These are phyloP conservation scores for Collybia mongolica DNA, from an alignment of 768 basidiomycete genomes.

Conservation along the genomic window DNA sequence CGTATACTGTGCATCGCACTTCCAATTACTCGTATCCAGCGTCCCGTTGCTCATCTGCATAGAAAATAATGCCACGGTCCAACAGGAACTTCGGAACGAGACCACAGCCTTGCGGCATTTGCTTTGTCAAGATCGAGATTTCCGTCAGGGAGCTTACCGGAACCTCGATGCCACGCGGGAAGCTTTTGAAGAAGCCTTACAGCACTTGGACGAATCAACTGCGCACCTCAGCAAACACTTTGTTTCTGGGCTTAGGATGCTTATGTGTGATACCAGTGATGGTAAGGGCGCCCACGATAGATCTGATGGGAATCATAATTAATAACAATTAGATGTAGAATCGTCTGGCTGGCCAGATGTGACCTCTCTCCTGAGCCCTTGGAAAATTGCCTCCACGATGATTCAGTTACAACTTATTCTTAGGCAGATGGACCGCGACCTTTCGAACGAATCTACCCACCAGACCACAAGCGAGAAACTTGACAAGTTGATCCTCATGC, in stretches of 20 bases:
- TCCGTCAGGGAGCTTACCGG: slow-evolving; percentile 73
- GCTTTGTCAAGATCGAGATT: slow-evolving; percentile 63
- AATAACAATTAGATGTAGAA: slow-evolving; percentile 36
- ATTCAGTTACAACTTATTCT: slow-evolving; percentile 77
- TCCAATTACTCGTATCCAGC: slow-evolving; percentile 56
- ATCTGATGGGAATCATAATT: background rate
- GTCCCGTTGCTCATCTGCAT: slow-evolving; percentile 72
- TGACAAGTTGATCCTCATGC: slow-evolving; percentile 61
- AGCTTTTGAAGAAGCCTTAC: slow-evolving; percentile 65
- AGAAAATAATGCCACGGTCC: slow-evolving; percentile 58
- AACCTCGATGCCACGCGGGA: slow-evolving; percentile 69
- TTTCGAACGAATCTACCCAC: slow-evolving; percentile 55
- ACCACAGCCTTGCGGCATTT: slow-evolving; percentile 51
- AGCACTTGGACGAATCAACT: slow-evolving; percentile 40
- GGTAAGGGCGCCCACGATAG: slow-evolving; percentile 31
- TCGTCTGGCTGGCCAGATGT: slow-evolving; percentile 60
- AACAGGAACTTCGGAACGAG: slow-evolving; percentile 46
- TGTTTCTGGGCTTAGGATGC: slow-evolving; percentile 63
- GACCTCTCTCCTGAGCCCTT: slow-evolving; percentile 71
- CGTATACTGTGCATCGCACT: slow-evolving; percentile 67
- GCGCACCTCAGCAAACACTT: slow-evolving; percentile 60
- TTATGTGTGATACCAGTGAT: slow-evolving; percentile 63
- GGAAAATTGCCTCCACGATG: slow-evolving; percentile 80
- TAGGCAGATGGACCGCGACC: slow-evolving; percentile 68
- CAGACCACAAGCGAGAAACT: slow-evolving; percentile 59